Base-by-base conservation (phyloP, 306 rosid genomes). In the Pyrus communis region DNA sequence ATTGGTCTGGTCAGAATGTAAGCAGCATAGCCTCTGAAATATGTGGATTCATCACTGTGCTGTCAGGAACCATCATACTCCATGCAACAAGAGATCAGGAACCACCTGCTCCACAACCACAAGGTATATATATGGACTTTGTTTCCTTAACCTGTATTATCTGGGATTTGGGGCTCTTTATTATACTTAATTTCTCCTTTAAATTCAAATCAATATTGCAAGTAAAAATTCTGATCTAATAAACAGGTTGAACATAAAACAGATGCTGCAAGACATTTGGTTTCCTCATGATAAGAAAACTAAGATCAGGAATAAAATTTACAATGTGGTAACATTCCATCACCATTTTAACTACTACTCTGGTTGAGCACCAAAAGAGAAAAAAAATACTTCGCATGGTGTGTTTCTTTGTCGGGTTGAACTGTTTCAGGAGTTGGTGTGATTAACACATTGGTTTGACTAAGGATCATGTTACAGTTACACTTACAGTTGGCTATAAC, bases 1-100 rank as follows among this genome's bases (percentile, higher is more conserved):
- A 95, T 79, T 95, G 98, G 98, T 90, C 91, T 46, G 96, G 96
- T 70, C 98, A 95, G 89, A 57, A 84, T 72, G 86, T 46, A 18
- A 90, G 86, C 86, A 90, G 92, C 84, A 83, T 95, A 77, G 93
- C 90, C 69, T 92, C 98, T 51, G 98, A 92, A 84, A 75, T 95
- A 80, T 92, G 97, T 78, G 98, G 98, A 76, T 95, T 95, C 85
- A 85, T 92, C 77, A 92, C 95, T 19, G 95, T 95, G 69, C 91
- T 95, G 74, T 86, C 98, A 1, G 98, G 98, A 84, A 92, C 98
- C 35, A 81, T 92, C 74, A 86, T 95, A 76, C 90, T 95, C 77
- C 98, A 95, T 59, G 86, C 85, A 42, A 90, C 96, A 65, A 95
- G 88, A 84, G 95, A 95, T 64, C 86, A 86, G 71, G 97, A 89